These are phyloP conservation scores for Lenzites betulinus DNA, from an alignment of 768 basidiomycete genomes.

Conservation along the genomic window DNA sequence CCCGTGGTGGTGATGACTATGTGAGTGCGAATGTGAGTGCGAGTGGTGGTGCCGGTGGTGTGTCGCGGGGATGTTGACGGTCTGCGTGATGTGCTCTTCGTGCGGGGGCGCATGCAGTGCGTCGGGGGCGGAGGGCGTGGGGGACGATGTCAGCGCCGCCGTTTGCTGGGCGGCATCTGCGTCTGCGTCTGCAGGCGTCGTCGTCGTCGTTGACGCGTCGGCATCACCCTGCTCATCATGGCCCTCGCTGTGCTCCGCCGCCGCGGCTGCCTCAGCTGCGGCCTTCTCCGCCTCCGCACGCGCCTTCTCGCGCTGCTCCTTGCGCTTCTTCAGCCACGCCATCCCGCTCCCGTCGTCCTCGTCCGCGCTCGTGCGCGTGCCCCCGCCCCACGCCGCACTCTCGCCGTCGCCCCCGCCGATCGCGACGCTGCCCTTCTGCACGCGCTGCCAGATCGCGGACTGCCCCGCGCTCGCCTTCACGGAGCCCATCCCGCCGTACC, in stretches of 20 bases:
- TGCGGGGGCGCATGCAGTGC: constrained; percentile 19
- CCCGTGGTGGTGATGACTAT: constrained; percentile 10
- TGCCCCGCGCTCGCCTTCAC: constrained; percentile 26
- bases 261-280: constrained; percentile 10
- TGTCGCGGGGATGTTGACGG: constrained; percentile 40
- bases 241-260: neutral
- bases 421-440: constrained; percentile 27
- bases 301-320: constrained; percentile 55
- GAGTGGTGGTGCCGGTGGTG: constrained; percentile 34
- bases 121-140: constrained; percentile 1
- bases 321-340: constrained; percentile 73
- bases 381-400: neutral
- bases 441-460: constrained; percentile 23
- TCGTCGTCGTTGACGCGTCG: no score
- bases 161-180: neutral
- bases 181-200: neutral
- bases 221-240: no score
- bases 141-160: constrained; percentile 9
- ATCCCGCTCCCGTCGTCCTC: constrained; percentile 86
- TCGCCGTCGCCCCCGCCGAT: constrained; percentile 23
- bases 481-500: constrained; percentile 81
- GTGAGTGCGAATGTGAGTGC: constrained; percentile 14
- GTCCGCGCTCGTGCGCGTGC: constrained; percentile 34
- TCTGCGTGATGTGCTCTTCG: constrained; percentile 36
- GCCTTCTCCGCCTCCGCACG: constrained; percentile 37